Evolutionary conservation across 2,329 filamentous ascomycete species (phyloP).

Genomic region (Colletotrichum sp.): DNA sequence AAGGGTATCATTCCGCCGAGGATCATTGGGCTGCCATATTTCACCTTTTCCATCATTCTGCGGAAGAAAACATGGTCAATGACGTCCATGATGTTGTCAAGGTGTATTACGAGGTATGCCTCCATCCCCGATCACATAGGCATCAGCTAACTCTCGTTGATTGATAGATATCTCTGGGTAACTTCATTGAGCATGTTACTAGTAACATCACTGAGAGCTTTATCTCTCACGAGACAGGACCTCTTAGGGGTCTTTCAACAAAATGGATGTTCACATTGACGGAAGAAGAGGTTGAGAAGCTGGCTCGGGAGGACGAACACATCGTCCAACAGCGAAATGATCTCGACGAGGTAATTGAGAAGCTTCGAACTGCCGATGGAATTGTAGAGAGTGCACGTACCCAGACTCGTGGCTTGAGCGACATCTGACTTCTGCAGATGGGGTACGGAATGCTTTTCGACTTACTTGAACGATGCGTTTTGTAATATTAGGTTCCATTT

Average conservation of each 20-base stretch:
- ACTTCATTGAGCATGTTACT: slow-evolving; percentile 28
- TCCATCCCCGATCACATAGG: no score
- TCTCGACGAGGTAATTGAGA: neutral
- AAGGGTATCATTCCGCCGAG: no score
- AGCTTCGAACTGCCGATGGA: slow-evolving; percentile 21
- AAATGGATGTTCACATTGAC: slow-evolving; percentile 24
- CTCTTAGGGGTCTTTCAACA: slow-evolving; percentile 25
- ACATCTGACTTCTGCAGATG: neutral
- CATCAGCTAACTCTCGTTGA: no score
- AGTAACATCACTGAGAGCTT: slow-evolving; percentile 28
- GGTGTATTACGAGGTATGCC: slow-evolving; percentile 32
- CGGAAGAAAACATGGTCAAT: slow-evolving; percentile 30
- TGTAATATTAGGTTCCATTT: no score
- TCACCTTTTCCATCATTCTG: slow-evolving; percentile 24
- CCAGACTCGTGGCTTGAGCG: neutral
- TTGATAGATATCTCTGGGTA: slow-evolving; percentile 21
- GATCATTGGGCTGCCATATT: neutral
- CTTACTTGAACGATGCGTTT: no score
- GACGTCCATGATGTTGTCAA: slow-evolving; percentile 41
- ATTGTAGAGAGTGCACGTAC: slow-evolving; percentile 24
- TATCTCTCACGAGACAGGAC: slow-evolving; percentile 21
- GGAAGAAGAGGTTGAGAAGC: slow-evolving; percentile 22
- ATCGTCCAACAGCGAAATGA: neutral
- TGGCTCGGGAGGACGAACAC: slow-evolving; percentile 28
- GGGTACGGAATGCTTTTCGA: no score